Evolutionary conservation across 805 yeast genomes (phyloP), one percentile per base, ranked within the genome.

Genomic region (Candida yuanshanica): DNA sequence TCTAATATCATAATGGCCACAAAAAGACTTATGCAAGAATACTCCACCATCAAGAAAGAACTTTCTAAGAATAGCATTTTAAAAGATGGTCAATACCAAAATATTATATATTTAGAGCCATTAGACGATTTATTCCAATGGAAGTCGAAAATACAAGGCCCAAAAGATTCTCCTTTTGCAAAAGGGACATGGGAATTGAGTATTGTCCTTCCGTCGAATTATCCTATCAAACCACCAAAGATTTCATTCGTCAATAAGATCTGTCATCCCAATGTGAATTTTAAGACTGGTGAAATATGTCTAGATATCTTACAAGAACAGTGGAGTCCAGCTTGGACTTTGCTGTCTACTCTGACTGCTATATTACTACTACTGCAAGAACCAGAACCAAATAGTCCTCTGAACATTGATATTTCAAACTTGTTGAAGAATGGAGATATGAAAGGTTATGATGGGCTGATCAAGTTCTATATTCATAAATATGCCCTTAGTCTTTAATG

Each of bases 271-370:
- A 75, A 75, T 50, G 66, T 75, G 4, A 65, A 69, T 44, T 69
- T 68, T 46, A 37, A 48, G 34, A 70, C 79, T 1, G 91, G 91
- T 1, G 86, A 80, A 47, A 80, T 83, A 7, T 83, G 91, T 58
- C 61, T 83, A 5, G 86, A 82, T 55, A 77, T 83, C 9, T 60
- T 83, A 37, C 75, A 77, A 41, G 56, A 48, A 34, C 67, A 67
- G 44, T 83, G 90, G 90, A 72, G 85, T 0, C 90, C 91, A 0
- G 86, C 85, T 2, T 83, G 88, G 85, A 74, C 79, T 40, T 53
- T 83, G 35, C 60, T 71, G 36, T 66, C 77, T 42, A 64, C 77
- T 6, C 63, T 81, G 35, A 68, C 73, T 14, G 87, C 87, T 1
- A 70, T 83, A 2, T 53, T 79, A 24, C 62, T 75, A 55, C 65